Conservation (phyloP, 768 basidiomycete species). For the Gymnopilus junonius region DNA sequence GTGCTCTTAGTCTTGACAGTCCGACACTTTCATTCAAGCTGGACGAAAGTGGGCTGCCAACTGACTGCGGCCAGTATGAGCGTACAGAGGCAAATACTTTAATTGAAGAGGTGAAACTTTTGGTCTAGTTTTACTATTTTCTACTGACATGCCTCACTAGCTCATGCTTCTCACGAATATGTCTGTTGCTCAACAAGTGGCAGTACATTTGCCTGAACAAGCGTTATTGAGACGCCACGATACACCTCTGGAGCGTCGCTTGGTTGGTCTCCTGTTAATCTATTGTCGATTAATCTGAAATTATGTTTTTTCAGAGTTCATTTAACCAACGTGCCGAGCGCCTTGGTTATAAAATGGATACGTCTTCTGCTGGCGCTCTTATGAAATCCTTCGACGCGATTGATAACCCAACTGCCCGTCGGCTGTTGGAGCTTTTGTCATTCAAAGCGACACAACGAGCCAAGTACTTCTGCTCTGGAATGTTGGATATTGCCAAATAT, state of each 20-base stretch:
- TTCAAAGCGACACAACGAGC: slow-evolving; percentile 94
- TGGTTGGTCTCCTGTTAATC: slow-evolving; percentile 52
- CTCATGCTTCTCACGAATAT: slow-evolving; percentile 95
- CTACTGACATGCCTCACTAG: slow-evolving; percentile 39
- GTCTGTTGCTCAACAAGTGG: slow-evolving; percentile 90
- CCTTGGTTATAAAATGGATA: slow-evolving; percentile 84
- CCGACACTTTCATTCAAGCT: slow-evolving; percentile 76
- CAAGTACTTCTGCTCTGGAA: slow-evolving; percentile 98
- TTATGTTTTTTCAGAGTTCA: slow-evolving; percentile 52
- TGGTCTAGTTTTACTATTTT: neutral
- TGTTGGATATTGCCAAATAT: slow-evolving; percentile 99
- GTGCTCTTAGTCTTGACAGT: slow-evolving; percentile 74
- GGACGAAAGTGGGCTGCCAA: slow-evolving; percentile 78
- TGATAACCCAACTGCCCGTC: slow-evolving; percentile 70
- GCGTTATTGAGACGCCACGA: slow-evolving; percentile 97
- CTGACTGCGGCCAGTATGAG: slow-evolving; percentile 74
- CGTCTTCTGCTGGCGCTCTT: slow-evolving; percentile 74
- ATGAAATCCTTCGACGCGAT: slow-evolving; percentile 86
- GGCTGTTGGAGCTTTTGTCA: slow-evolving; percentile 81
- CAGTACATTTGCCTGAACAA: slow-evolving; percentile 94
- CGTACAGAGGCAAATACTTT: slow-evolving; percentile 76
- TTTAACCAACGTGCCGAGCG: slow-evolving; percentile 84
- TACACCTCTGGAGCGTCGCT: slow-evolving; percentile 86
- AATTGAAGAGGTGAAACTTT: slow-evolving; percentile 79
- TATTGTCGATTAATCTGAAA: slow-evolving; percentile 8